phyloP scores from a whole-genome alignment of 1,139 yeast genomes.

The Candida pseudocylindracea region DNA sequence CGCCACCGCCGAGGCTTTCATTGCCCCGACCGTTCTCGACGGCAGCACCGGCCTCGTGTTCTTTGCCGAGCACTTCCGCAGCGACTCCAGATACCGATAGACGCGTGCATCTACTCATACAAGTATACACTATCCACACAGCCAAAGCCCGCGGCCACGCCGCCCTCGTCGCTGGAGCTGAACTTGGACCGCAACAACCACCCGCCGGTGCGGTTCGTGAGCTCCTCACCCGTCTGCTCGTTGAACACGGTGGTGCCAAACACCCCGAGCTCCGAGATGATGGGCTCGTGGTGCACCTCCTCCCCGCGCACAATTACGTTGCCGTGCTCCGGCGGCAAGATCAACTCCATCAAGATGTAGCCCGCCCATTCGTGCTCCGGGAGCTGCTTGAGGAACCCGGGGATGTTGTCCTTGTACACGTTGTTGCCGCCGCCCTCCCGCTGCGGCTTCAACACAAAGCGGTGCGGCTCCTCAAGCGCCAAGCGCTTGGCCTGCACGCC shows the following conservation, averaged over 20 bases:
- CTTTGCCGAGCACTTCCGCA: background rate
- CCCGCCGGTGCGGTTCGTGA: slow-evolving; percentile 51
- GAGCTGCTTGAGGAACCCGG: slow-evolving; percentile 34
- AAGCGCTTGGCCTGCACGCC: slow-evolving; percentile 45
- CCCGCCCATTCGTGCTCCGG: slow-evolving; percentile 73
- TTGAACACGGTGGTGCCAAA: slow-evolving; percentile 73
- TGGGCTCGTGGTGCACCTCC: slow-evolving; percentile 36
- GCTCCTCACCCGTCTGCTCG: slow-evolving; percentile 29
- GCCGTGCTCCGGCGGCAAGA: slow-evolving; percentile 43
- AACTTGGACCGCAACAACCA: slow-evolving; percentile 78
- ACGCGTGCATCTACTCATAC: slow-evolving; percentile 5
- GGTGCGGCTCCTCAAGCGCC: slow-evolving; percentile 45
- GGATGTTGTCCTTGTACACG: slow-evolving; percentile 68
- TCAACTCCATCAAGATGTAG: slow-evolving; percentile 83
- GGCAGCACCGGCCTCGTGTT: background rate
- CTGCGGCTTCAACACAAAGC: slow-evolving; percentile 82
- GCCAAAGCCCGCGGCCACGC: slow-evolving; percentile 97
- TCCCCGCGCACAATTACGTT: slow-evolving; percentile 57
- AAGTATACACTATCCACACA: slow-evolving; percentile 64
- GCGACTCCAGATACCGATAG: background rate
- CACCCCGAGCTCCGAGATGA: slow-evolving; percentile 76
- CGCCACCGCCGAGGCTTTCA: background rate
- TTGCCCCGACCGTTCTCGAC: background rate
- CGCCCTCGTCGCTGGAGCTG: slow-evolving; percentile 82
- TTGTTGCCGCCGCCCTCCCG: slow-evolving; percentile 95